Conservation (phyloP, 2,329 filamentous ascomycete genomes). For the Zelopaecilomyces penicillatus region DNA sequence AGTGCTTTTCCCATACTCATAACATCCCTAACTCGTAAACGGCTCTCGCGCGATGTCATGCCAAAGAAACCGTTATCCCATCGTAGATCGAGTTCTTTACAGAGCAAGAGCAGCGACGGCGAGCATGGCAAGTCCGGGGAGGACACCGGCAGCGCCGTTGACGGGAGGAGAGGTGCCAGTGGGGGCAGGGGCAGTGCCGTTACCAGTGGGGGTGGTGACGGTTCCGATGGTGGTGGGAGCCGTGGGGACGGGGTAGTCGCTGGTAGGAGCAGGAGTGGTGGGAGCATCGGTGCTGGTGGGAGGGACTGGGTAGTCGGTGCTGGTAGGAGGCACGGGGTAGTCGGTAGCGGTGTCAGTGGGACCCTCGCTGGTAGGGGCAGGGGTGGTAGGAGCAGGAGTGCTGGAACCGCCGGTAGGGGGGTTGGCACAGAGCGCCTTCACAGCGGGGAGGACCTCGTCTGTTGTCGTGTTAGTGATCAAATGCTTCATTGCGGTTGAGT, state of each 20-base stretch:
- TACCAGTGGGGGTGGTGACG: slow-evolving; percentile 9
- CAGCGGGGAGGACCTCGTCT: slow-evolving; percentile 33
- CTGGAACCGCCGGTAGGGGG: background rate
- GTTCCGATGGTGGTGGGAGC: slow-evolving; percentile 9
- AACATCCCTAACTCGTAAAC: background rate
- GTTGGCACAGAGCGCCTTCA: slow-evolving; percentile 25
- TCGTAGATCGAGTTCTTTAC: slow-evolving; percentile 18
- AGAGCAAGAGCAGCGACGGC: slow-evolving; percentile 26
- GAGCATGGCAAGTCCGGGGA: slow-evolving; percentile 24
- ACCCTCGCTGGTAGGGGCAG: slow-evolving; percentile 4
- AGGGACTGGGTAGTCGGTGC: background rate
- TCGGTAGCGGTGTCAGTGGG: slow-evolving; percentile 9
- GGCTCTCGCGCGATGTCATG: background rate
- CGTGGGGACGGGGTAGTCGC: slow-evolving; percentile 2
- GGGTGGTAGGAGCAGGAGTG: slow-evolving; percentile 4
- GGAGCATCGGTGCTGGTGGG: slow-evolving; percentile 2
- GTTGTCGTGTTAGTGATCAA: slow-evolving; percentile 11
- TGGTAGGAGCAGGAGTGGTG: slow-evolving; percentile 6
- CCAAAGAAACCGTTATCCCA: background rate
- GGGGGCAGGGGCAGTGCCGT: slow-evolving; percentile 6
- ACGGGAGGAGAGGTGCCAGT: slow-evolving; percentile 12
- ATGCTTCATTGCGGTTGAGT: background rate
- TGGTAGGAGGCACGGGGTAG: slow-evolving; percentile 6
- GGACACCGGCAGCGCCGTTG: slow-evolving; percentile 22
- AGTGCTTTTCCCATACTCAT: background rate